Base-by-base conservation (phyloP, 805 yeast species). In the Wickerhamiella shivajii region DNA sequence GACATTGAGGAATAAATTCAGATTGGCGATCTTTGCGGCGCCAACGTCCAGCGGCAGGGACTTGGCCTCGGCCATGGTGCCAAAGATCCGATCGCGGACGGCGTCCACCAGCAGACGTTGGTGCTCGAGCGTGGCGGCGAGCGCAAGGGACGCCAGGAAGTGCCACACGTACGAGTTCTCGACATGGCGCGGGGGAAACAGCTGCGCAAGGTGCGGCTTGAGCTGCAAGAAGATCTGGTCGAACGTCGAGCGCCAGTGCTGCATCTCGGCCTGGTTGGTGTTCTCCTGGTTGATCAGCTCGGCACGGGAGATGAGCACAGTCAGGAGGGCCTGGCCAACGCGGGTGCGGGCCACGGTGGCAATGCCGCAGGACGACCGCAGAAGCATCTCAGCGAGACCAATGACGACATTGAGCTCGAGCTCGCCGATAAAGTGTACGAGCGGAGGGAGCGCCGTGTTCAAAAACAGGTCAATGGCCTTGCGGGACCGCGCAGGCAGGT, bases 131-230 rank as follows among this genome's bases (percentile, higher is more conserved):
- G 78, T 76, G 43, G 96, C 94, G 40, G 94, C 87, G 42, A 87
- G 63, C 0, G 97, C 87, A 40, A 87, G 66, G 10, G 94, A 77
- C 15, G 98, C 98, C 55, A 87, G 68, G 51, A 87, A 85, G 60
- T 87, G 96, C 98, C 98, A 87, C 32, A 83, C 83, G 50, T 85
- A 84, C 23, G 84, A 70, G 43, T 75, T 84, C 48, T 77, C 87
- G 35, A 58, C 63, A 27, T 46, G 42, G 33, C 52, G 51, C 9
- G 87, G 80, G 36, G 95, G 94, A 75, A 87, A 85, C 28, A 85
- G 69, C 12, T 71, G 62, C 1, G 77, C 64, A 38, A 87, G 65
- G 53, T 81, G 72, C 3, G 83, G 78, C 56, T 81, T 90, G 43
- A 85, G 60, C 1, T 76, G 64, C 12, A 77, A 72, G 60, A 87